phyloP scores from a whole-genome alignment of 73 alveolate genomes.

The Stentor roeselii region DNA sequence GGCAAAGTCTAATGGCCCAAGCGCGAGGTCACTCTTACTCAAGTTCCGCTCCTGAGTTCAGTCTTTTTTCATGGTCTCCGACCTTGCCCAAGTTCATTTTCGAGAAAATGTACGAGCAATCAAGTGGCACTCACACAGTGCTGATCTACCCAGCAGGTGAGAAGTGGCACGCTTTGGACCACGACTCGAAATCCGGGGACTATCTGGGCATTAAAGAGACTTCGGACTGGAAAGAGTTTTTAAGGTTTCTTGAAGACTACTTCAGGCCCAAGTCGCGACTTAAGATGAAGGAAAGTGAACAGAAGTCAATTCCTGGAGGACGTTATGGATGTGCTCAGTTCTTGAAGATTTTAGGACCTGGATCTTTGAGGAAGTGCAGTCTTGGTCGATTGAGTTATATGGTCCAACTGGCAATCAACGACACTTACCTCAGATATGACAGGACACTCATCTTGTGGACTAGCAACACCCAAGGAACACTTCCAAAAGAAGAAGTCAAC shows the following conservation, averaged over 20 bases:
- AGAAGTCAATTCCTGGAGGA: conserved; percentile 73
- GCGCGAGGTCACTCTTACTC: conserved; percentile 15
- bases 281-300: conserved; percentile 28
- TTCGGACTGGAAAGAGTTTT: not conserved
- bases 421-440: conserved; percentile 53
- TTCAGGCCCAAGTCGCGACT: not conserved
- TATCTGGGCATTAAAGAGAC: not conserved
- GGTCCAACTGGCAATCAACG: conserved; percentile 61
- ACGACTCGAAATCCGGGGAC: conserved; percentile 23
- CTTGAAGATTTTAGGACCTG: conserved; percentile 66
- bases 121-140: not conserved
- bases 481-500: not conserved
- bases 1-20: conserved; percentile 51
- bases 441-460: conserved; percentile 68
- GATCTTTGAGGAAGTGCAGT: conserved; percentile 39
- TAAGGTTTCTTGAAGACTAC: conserved; percentile 5
- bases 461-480: conserved; percentile 33
- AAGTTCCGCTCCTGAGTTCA: conserved; percentile 11
- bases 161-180: conserved; percentile 21
- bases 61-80: not conserved
- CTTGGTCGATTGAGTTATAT: conserved; percentile 59
- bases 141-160: conserved; percentile 28
- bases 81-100: not conserved
- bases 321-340: conserved; percentile 78
- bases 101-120: not conserved